phyloP scores from a whole-genome alignment of 2,329 filamentous ascomycete genomes.

The Aspergillus sp. region DNA sequence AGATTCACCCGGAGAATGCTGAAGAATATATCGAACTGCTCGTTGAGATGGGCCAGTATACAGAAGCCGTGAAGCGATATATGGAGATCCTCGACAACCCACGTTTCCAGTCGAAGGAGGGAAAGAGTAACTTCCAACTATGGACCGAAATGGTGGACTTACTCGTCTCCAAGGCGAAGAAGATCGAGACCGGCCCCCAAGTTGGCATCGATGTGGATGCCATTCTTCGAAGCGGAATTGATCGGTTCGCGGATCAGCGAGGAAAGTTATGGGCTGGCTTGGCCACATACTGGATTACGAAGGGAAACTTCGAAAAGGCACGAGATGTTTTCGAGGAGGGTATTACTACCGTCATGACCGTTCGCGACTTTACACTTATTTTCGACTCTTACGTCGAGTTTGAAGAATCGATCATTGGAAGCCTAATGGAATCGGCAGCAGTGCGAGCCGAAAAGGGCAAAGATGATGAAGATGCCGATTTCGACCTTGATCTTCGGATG shows the following conservation, averaged over 20 bases:
- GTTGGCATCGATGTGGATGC: constrained; percentile 83
- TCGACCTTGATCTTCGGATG: constrained; percentile 94
- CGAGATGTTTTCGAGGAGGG: constrained; percentile 94
- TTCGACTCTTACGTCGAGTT: constrained; percentile 97
- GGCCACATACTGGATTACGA: constrained; percentile 93
- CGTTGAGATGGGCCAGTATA: constrained; percentile 74
- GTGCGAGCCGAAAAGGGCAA: constrained; percentile 72
- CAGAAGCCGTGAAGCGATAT: constrained; percentile 85
- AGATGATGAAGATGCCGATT: constrained; percentile 77
- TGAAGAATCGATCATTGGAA: constrained; percentile 90
- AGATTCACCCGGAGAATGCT: constrained; percentile 89
- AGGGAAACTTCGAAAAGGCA: constrained; percentile 86
- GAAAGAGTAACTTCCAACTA: constrained; percentile 91
- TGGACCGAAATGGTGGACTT: constrained; percentile 98
- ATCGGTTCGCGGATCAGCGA: constrained; percentile 85
- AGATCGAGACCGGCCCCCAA: constrained; percentile 76
- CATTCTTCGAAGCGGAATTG: constrained; percentile 88
- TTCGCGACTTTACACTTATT: constrained; percentile 91
- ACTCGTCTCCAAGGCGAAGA: constrained; percentile 81
- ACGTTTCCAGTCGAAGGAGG: constrained; percentile 84
- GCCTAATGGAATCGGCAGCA: constrained; percentile 83
- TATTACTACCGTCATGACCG: constrained; percentile 96
- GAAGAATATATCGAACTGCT: constrained; percentile 94
- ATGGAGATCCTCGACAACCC: constrained; percentile 89
- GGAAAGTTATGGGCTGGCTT: constrained; percentile 93